phyloP scores from a whole-genome alignment of 139 green algal species.

The Chlamydomonas incerta region DNA sequence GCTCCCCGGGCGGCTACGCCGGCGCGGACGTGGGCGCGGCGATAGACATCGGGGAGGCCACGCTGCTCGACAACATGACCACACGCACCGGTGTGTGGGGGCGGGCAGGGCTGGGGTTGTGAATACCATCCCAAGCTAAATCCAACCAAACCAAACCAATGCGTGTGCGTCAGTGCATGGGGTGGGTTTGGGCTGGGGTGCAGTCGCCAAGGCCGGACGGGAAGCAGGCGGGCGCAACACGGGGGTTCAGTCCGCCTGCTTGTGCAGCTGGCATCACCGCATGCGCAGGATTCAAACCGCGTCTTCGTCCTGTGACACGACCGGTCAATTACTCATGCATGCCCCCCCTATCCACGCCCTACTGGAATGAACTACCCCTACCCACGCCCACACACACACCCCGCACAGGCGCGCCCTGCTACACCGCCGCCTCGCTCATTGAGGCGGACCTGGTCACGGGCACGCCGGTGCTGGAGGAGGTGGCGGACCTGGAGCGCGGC shows the following conservation, averaged over 20 bases:
- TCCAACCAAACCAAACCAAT: too few relatives aligned
- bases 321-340: background rate
- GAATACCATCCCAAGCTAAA: too few relatives aligned
- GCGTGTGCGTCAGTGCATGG: too few relatives aligned
- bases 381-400: background rate
- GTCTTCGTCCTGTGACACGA: too few relatives aligned
- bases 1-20: background rate
- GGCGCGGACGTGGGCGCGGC: background rate
- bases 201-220: too few relatives aligned
- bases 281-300: too few relatives aligned
- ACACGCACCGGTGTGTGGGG: conserved; percentile 32
- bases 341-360: background rate
- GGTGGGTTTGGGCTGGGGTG: too few relatives aligned
- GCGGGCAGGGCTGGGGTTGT: too few relatives aligned
- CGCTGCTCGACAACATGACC: conserved; percentile 44
- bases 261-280: too few relatives aligned
- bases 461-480: conserved; percentile 13
- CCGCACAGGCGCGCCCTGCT: conserved; percentile 55
- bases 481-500: background rate
- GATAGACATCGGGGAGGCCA: conserved; percentile 14
- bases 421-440: conserved; percentile 48
- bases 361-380: background rate
- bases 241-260: too few relatives aligned
- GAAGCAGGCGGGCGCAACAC: too few relatives aligned
- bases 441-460: conserved; percentile 53